Evolutionary conservation across 306 rosid species (phyloP).

Genomic region (Cyclanthera cordifolia): DNA sequence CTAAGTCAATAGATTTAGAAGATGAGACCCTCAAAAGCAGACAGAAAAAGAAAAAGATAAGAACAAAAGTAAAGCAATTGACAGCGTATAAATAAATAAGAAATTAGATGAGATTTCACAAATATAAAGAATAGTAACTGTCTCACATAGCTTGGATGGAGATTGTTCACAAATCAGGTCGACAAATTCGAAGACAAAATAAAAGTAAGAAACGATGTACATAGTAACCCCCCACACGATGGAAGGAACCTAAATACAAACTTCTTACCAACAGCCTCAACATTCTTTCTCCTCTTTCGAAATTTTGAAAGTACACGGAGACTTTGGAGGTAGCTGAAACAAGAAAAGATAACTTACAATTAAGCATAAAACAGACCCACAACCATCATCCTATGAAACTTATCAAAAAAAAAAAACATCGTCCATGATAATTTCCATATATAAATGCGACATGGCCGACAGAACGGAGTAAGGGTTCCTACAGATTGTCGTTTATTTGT

Average conservation of each 20-base stretch:
- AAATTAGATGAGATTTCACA: not conserved
- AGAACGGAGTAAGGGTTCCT: not conserved
- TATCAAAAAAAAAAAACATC: not conserved
- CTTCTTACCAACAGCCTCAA: slow-evolving; percentile 12
- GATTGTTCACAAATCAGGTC: slow-evolving; percentile 5
- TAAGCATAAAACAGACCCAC: not conserved
- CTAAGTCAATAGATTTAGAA: too few species aligned
- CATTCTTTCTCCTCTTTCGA: slow-evolving; percentile 16
- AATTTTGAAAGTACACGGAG: slow-evolving; percentile 7
- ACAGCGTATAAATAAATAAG: not conserved
- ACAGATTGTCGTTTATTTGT: not conserved
- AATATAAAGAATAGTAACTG: not conserved
- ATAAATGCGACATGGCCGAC: not conserved
- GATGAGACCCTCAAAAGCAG: too few species aligned
- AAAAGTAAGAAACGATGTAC: not conserved
- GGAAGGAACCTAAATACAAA: slow-evolving; percentile 6
- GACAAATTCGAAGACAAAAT: slow-evolving; percentile 12
- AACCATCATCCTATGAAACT: too few species aligned
- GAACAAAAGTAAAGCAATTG: not conserved
- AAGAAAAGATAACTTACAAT: not conserved
- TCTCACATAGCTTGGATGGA: not conserved
- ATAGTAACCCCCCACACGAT: not conserved
- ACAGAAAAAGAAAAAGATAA: too few species aligned
- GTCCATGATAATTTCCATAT: not conserved
- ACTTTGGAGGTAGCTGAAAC: slow-evolving; percentile 12